These are phyloP conservation scores for Ustilago curta DNA, from an alignment of 1,284 basidiomycete genomes.

Conservation along the genomic window DNA sequence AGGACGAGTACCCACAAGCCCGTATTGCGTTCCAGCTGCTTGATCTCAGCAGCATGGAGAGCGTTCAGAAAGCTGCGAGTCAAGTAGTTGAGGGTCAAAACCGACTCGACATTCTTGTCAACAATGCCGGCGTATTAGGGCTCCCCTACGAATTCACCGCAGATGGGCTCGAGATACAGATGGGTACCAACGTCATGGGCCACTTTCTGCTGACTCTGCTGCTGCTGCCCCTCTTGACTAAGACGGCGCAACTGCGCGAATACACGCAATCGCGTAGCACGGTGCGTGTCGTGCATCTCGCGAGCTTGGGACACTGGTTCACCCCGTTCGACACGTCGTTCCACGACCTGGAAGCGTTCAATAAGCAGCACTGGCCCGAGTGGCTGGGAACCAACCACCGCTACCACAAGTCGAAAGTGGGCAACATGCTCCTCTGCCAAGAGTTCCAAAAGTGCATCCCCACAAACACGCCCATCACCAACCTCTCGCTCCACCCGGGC, in stretches of 20 bases:
- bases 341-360: neutral
- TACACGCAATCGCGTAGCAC: neutral
- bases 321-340: neutral
- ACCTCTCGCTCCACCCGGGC: constrained; percentile 4
- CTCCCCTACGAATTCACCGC: constrained; percentile 3
- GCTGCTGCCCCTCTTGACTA: neutral
- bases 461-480: neutral
- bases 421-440: constrained; percentile 9
- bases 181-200: constrained; percentile 9
- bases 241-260: neutral
- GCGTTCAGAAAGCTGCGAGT: neutral
- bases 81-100: neutral
- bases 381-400: neutral
- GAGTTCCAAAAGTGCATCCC: constrained; percentile 6
- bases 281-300: constrained; percentile 1
- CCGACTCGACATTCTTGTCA: constrained; percentile 3
- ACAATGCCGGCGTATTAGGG: neutral
- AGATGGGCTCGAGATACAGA: constrained; percentile 5
- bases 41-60: neutral
- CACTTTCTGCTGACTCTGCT: constrained; percentile 1
- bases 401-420: neutral
- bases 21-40: neutral
- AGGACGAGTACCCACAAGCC: neutral
- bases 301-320: neutral
- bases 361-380: constrained; percentile 4